Base-by-base conservation (phyloP, 331 rosid species). In the Saraca asoca region DNA sequence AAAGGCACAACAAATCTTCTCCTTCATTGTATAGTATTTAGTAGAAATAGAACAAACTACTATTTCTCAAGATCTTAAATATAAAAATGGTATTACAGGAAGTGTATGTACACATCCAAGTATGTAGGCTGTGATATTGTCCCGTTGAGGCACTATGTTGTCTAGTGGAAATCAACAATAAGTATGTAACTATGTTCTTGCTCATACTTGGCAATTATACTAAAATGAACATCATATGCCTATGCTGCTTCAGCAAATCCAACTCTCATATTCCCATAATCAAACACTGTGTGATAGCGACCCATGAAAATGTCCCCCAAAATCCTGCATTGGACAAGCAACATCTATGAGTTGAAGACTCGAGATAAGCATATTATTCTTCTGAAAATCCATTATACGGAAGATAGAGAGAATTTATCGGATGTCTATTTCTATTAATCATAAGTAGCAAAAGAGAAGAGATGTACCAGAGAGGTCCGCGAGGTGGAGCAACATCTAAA, bases 301-400 rank as follows among this genome's bases (percentile, higher is more conserved):
- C 89, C 82, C 84, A 84, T 81, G 75, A 79, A 81, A 48, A 84
- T 61, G 58, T 84, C 89, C 43, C 86, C 89, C 75, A 84, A 38
- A 78, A 84, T 84, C 86, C 89, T 84, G 80, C 51, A 69, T 44
- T 53, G 48, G 34, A 76, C 13, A 19, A 19, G 48, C 81, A 48
- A 11, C 52, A 62, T 20, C 38, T 37, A 12, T 62, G 46, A 68
- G 24, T 68, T 43, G 19, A 59, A 33, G 33, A 24, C 35, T 35
- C 39, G 9, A 39, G 38, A 24, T 48, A 58, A 35, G 51, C 51
- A 58, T 48, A 29, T 58, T 9, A 45, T 17, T 13, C 31, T 24
- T 34, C 42, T 67, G 51, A 57, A 50, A 31, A 33, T 60, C 17
- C 34, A 7, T 24, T 24, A 24, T 24, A 24, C n/a, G 56, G 29